phyloP scores from a whole-genome alignment of 2,329 filamentous ascomycete species.

The Epicoccum sorghinum region DNA sequence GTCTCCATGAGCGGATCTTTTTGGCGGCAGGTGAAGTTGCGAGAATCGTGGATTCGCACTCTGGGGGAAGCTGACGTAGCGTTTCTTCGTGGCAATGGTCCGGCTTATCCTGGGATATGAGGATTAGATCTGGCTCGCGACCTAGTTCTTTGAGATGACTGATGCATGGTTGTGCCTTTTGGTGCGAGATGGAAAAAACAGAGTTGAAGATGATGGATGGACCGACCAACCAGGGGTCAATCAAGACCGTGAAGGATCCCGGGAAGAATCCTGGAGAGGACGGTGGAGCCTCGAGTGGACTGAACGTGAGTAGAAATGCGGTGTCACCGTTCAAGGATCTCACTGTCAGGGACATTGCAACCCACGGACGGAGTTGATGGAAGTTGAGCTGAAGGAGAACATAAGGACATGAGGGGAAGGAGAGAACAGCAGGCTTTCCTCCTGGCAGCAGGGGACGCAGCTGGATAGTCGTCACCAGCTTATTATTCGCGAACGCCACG shows the following conservation, averaged over 20 bases:
- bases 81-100: slow-evolving; percentile 76
- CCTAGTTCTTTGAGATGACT: slow-evolving; percentile 61
- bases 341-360: slow-evolving; percentile 66
- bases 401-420: slow-evolving; percentile 4
- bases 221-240: slow-evolving; percentile 74
- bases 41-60: slow-evolving; percentile 66
- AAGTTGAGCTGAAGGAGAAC: not conserved
- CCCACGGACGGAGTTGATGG: slow-evolving; percentile 6
- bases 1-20: slow-evolving; percentile 69
- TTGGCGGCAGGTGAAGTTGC: slow-evolving; percentile 70
- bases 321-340: slow-evolving; percentile 69
- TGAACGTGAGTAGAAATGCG: slow-evolving; percentile 69
- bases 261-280: slow-evolving; percentile 49
- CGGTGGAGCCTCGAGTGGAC: slow-evolving; percentile 56
- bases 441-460: slow-evolving; percentile 4
- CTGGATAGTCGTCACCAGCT: slow-evolving; percentile 11
- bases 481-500: slow-evolving; percentile 6
- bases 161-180: slow-evolving; percentile 63
- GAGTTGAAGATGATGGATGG: slow-evolving; percentile 65
- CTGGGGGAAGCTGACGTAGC: slow-evolving; percentile 65
- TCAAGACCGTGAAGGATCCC: slow-evolving; percentile 66
- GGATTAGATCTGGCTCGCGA: slow-evolving; percentile 60
- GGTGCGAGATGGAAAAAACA: slow-evolving; percentile 65
- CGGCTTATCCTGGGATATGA: slow-evolving; percentile 67
- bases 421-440: slow-evolving; percentile 9